phyloP scores from a whole-genome alignment of 345 rosid species.

The Salix purpurea region DNA sequence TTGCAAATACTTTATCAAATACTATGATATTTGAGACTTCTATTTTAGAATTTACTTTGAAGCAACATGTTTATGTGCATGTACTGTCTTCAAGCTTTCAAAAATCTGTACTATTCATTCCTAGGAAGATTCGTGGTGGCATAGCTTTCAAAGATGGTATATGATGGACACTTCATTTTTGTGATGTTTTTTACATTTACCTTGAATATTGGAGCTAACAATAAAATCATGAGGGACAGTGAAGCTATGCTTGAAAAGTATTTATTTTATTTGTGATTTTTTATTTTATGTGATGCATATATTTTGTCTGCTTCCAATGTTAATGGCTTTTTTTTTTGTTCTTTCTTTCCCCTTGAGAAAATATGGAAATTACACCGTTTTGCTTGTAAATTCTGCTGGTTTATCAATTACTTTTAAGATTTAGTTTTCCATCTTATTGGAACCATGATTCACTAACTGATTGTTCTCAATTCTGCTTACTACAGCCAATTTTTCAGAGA shows the following conservation, averaged over 20 bases:
- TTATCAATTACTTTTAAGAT: neutral
- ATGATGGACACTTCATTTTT: neutral
- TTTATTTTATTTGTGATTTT: neutral
- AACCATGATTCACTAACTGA: neutral
- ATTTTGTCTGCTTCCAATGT: slow-evolving; percentile 2
- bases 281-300: neutral
- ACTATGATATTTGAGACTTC: neutral
- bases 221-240: neutral
- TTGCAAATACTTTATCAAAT: slow-evolving; percentile 6
- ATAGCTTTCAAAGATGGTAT: neutral
- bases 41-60: neutral
- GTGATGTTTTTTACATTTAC: neutral
- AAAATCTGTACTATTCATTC: neutral
- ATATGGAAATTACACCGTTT: neutral
- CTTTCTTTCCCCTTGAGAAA: neutral
- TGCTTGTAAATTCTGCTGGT: neutral
- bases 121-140: neutral
- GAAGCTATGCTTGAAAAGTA: neutral
- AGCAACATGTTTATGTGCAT: neutral
- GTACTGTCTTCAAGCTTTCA: neutral
- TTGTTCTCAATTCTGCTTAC: slow-evolving; percentile 9
- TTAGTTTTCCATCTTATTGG: neutral
- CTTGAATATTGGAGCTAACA: neutral
- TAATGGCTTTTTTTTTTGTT: neutral
- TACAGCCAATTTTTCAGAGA: slow-evolving; percentile 30